Evolutionary conservation across 1,284 basidiomycete species (phyloP).

Genomic region (Rhodotorula mucilaginosa): DNA sequence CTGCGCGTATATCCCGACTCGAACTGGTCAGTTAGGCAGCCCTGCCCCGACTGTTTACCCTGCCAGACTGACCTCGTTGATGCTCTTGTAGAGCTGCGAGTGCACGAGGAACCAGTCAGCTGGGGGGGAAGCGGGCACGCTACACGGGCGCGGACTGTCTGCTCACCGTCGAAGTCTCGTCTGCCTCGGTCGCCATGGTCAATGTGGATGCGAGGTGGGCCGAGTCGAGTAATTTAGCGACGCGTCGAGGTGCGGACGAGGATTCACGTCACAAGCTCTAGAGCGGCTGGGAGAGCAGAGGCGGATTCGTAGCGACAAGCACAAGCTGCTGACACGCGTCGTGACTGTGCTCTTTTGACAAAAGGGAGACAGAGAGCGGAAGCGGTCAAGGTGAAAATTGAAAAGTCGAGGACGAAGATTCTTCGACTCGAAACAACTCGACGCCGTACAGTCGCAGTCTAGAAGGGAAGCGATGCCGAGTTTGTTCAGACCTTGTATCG

Average conservation of each 20-base stretch:
- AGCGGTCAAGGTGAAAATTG: background rate
- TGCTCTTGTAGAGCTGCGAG: constrained; percentile 41
- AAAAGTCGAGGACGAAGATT: background rate
- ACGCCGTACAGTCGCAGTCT: background rate
- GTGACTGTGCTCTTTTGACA: background rate
- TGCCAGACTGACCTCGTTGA: constrained; percentile 46
- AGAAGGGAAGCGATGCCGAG: background rate
- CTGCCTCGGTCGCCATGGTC: constrained; percentile 31
- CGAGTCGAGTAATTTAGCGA: background rate
- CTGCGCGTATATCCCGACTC: constrained; percentile 36
- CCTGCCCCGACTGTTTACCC: background rate
- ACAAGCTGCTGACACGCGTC: background rate
- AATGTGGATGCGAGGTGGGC: background rate
- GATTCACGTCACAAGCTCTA: too few relatives aligned
- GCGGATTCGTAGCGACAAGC: background rate
- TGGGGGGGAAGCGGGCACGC: background rate
- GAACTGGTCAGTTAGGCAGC: background rate
- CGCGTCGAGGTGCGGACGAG: background rate
- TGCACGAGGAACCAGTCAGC: background rate
- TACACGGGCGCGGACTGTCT: background rate
- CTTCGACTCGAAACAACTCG: background rate
- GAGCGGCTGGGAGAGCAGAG: background rate
- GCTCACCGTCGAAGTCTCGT: constrained; percentile 34
- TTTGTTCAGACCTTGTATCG: constrained; percentile 90
- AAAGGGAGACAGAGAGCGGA: background rate